These are phyloP conservation scores for Tricholoma sp. DNA, from an alignment of 768 basidiomycete species.

Conservation along the genomic window DNA sequence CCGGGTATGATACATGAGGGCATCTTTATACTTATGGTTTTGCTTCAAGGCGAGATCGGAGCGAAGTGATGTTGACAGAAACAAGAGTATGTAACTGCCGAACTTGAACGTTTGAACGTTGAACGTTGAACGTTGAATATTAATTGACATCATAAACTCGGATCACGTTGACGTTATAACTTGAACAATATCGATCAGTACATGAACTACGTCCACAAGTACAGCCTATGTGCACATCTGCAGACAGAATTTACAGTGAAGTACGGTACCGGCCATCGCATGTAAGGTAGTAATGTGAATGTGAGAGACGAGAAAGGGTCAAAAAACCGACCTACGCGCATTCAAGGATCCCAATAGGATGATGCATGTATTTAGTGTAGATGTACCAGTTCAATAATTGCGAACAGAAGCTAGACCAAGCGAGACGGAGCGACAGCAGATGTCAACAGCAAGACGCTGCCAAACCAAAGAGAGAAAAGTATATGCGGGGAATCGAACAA, in stretches of 20 bases:
- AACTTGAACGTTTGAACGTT: too few species aligned
- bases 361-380: slow-evolving; percentile 4
- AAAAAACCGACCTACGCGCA: slow-evolving; percentile 1
- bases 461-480: neutral
- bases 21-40: too few species aligned
- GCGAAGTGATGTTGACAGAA: too few species aligned
- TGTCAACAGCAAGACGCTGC: slow-evolving; percentile 5
- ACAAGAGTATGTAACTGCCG: too few species aligned
- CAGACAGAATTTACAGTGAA: neutral
- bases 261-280: slow-evolving; percentile 1
- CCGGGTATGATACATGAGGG: too few species aligned
- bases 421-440: slow-evolving; percentile 1
- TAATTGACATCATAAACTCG: too few species aligned
- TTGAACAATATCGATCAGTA: too few species aligned
- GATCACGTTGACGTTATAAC: too few species aligned
- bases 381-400: slow-evolving; percentile 3
- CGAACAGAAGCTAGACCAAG: neutral
- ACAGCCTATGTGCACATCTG: too few species aligned
- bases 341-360: slow-evolving; percentile 1
- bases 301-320: neutral
- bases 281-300: slow-evolving; percentile 1
- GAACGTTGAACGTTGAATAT: too few species aligned
- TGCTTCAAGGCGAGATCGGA: too few species aligned
- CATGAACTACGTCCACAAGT: too few species aligned
- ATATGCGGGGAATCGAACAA: slow-evolving; percentile 3